Percentiles rank a stretch among this genome's conserved stretches.
Conservation (phyloP, 2,329 filamentous ascomycete species). For the Raffaelea deltoideospora region DNA sequence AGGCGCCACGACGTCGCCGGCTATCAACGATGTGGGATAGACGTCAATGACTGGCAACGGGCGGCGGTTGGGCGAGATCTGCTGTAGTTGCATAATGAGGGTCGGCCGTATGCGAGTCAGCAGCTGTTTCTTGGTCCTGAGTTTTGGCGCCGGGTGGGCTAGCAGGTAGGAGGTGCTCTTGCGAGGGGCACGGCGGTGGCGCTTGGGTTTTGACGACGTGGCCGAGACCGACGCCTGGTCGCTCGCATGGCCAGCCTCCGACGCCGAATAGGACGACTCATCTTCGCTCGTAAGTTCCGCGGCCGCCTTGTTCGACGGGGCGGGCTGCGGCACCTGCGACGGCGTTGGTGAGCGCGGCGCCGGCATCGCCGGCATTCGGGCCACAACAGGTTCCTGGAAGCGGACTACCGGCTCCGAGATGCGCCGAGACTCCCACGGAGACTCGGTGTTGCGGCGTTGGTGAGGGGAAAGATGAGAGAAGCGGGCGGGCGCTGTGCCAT, state of each 20-base stretch:
- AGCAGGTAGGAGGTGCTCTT: constrained; percentile 50
- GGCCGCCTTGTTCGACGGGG: no score
- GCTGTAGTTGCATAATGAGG: constrained; percentile 57
- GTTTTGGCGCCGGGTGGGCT: constrained; percentile 49
- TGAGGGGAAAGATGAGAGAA: no score
- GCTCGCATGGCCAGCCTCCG: constrained; percentile 30
- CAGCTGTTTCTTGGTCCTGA: constrained; percentile 46
- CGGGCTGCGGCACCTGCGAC: constrained; percentile 4
- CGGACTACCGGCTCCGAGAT: constrained; percentile 26
- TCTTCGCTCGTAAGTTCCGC: constrained; percentile 29
- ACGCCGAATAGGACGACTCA: constrained; percentile 28
- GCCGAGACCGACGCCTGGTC: constrained; percentile 18
- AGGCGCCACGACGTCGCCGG: constrained; percentile 39
- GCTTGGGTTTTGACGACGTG: constrained; percentile 22
- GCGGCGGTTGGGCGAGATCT: constrained; percentile 42
- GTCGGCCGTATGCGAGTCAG: constrained; percentile 53
- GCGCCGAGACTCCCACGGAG: no score
- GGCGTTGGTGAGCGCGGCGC: neutral
- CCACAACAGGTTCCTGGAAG: constrained; percentile 24
- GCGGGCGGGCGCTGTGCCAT: no score
- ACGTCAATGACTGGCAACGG: constrained; percentile 58
- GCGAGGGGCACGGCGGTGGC: constrained; percentile 22
- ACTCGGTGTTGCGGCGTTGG: no score
- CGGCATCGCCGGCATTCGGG: constrained; percentile 10
- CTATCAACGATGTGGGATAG: constrained; percentile 50